Conservation (phyloP, 2,329 filamentous ascomycete species). For the Pseudogymnoascus sp. region DNA sequence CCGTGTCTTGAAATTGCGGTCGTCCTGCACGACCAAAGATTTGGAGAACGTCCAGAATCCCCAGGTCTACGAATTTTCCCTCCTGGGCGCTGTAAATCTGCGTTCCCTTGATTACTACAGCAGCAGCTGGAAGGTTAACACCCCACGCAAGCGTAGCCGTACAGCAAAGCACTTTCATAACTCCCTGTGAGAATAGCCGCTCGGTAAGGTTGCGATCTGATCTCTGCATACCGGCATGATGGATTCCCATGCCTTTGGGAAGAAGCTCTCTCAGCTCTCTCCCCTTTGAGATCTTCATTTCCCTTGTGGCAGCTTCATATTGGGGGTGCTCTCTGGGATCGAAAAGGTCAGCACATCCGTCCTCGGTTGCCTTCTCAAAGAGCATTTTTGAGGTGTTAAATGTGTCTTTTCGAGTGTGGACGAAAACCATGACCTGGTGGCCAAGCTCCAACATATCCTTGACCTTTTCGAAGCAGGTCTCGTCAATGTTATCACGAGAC, state of each 20-base stretch:
- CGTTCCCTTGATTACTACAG: slow-evolving; percentile 95
- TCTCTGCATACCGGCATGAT: slow-evolving; percentile 94
- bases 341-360: slow-evolving; percentile 72
- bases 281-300: slow-evolving; percentile 79
- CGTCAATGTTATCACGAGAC: slow-evolving; percentile 82
- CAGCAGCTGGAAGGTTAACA: slow-evolving; percentile 94
- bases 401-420: slow-evolving; percentile 93
- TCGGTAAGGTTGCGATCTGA: slow-evolving; percentile 95
- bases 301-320: slow-evolving; percentile 70
- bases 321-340: slow-evolving; percentile 71
- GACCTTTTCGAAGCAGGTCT: slow-evolving; percentile 86
- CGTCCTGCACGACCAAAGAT: slow-evolving; percentile 98
- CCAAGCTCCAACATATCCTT: slow-evolving; percentile 81
- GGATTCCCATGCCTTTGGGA: slow-evolving; percentile 84
- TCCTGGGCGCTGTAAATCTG: slow-evolving; percentile 95
- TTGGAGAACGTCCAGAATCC: slow-evolving; percentile 92
- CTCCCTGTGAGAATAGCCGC: slow-evolving; percentile 77
- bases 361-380: slow-evolving; percentile 75
- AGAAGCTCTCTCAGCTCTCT: slow-evolving; percentile 83
- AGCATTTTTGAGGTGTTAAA: slow-evolving; percentile 79
- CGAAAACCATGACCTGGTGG: slow-evolving; percentile 99
- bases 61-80: slow-evolving; percentile 91
- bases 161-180: slow-evolving; percentile 97
- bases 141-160: slow-evolving; percentile 97
- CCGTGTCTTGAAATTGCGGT: slow-evolving; percentile 94